These are phyloP conservation scores for Fusarium cyanostomum DNA, from an alignment of 2,329 filamentous ascomycete species.

Conservation along the genomic window DNA sequence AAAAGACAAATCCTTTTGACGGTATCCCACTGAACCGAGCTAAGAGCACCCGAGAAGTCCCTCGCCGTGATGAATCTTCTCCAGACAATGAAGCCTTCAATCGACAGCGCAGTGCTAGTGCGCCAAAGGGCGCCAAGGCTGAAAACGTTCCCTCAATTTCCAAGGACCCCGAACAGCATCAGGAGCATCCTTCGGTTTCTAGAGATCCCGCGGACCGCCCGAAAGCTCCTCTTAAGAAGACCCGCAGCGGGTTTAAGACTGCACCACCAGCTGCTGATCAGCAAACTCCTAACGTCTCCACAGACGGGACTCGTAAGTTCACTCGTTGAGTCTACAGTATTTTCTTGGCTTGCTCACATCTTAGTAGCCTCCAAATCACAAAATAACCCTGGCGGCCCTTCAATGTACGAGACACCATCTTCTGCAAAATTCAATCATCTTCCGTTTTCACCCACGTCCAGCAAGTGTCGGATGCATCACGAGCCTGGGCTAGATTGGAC, in stretches of 20 bases:
- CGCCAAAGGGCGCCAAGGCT: conserved; percentile 39
- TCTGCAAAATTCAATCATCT: conserved; percentile 30
- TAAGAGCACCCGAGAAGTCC: conserved; percentile 55
- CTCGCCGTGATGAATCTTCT: conserved; percentile 41
- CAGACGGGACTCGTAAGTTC: conserved; percentile 26
- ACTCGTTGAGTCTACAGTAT: not conserved
- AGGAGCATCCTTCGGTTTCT: conserved; percentile 12
- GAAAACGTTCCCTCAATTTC: conserved; percentile 4
- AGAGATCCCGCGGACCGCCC: conserved; percentile 31
- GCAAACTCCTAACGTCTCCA: conserved; percentile 19
- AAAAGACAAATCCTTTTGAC: conserved; percentile 68
- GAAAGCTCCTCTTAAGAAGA: conserved; percentile 40
- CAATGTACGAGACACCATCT: conserved; percentile 57
- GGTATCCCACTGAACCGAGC: conserved; percentile 55
- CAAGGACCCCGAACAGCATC: not conserved
- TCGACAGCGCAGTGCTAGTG: conserved; percentile 47
- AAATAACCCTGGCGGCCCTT: conserved; percentile 45
- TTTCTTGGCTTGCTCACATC: conserved; percentile 3
- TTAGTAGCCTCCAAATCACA: conserved; percentile 21
- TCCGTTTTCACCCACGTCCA: conserved; percentile 18
- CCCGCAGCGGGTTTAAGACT: conserved; percentile 34
- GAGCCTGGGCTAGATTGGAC: not conserved
- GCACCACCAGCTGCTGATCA: conserved; percentile 12
- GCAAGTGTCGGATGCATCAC: conserved; percentile 17
- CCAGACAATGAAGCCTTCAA: conserved; percentile 35